Percentiles rank a stretch among this genome's conserved stretches.
Conservation (phyloP, 345 rosid species). For the Eucalyptus coolabah region DNA sequence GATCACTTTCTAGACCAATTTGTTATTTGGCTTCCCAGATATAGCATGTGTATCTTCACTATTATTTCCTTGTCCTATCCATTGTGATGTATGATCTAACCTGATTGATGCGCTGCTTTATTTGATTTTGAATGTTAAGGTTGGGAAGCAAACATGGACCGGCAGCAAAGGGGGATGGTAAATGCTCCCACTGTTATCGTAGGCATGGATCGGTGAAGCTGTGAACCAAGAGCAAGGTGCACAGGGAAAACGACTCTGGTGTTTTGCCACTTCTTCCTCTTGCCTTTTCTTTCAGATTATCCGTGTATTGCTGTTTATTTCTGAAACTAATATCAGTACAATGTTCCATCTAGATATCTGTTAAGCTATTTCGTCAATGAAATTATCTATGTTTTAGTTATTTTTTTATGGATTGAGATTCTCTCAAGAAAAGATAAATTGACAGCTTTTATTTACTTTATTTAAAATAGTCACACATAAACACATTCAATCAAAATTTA, state of each 20-base stretch:
- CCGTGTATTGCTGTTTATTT: background rate
- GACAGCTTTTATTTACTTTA: background rate
- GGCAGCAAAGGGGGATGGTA: constrained; percentile 21
- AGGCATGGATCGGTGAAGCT: constrained; percentile 19
- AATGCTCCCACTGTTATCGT: constrained; percentile 8
- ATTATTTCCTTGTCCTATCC: background rate
- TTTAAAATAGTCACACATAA: background rate
- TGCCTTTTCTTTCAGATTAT: background rate
- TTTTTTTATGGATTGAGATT: background rate
- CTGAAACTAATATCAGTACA: background rate
- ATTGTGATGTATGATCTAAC: background rate
- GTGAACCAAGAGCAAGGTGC: background rate
- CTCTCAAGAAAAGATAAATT: background rate
- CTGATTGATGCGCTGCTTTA: background rate
- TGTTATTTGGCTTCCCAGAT: background rate
- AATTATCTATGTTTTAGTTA: background rate
- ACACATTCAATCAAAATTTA: background rate
- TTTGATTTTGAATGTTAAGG: constrained; percentile 6
- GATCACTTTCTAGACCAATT: background rate
- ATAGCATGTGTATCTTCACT: background rate
- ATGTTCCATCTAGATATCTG: background rate
- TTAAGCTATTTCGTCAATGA: background rate
- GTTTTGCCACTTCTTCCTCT: background rate
- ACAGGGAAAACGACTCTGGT: background rate
- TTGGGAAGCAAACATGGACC: constrained; percentile 37